These are phyloP conservation scores for Sorghum bicolor DNA, from an alignment of 176 grass and related monocot genomes.

Conservation along the genomic window DNA sequence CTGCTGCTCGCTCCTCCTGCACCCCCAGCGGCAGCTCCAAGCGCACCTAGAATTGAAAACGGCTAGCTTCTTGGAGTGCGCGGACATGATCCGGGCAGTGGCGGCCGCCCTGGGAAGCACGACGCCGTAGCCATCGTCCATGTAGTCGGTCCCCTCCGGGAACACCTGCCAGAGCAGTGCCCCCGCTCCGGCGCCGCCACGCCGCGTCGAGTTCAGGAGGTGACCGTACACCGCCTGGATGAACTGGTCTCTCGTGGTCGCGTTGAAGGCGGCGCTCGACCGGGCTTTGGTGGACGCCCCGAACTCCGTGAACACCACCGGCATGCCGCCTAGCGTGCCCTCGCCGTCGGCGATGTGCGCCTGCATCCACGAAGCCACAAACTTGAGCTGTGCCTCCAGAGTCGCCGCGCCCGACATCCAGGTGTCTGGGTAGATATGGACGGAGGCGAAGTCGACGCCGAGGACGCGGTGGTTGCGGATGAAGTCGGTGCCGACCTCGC, in stretches of 20 bases:
- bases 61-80: conserved; percentile 52
- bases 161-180: conserved; percentile 74
- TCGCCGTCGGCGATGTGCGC: conserved; percentile 58
- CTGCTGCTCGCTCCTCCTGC: conserved; percentile 29
- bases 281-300: conserved; percentile 36
- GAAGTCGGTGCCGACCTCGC: conserved; percentile 60
- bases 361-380: conserved; percentile 51
- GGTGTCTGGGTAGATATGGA: conserved; percentile 66
- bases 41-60: conserved; percentile 52
- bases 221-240: conserved; percentile 46
- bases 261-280: conserved; percentile 10
- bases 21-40: conserved; percentile 65
- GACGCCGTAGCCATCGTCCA: conserved; percentile 75
- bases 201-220: conserved; percentile 42
- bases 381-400: conserved; percentile 30
- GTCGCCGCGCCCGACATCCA: conserved; percentile 44
- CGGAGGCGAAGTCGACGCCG: conserved; percentile 68
- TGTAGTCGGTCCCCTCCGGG: conserved; percentile 55
- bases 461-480: conserved; percentile 60
- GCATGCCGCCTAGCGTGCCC: conserved; percentile 35
- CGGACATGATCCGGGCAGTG: conserved; percentile 47
- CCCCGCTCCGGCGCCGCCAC: conserved; percentile 49
- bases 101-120: conserved; percentile 31
- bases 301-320: conserved; percentile 65
- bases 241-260: conserved; percentile 54